A percentile compares a stretch with the other conserved stretches of the same genome.
Evolutionary conservation across 129 eudicot genomes (phyloP).

Genomic region (Heracleum sosnowskyi): DNA sequence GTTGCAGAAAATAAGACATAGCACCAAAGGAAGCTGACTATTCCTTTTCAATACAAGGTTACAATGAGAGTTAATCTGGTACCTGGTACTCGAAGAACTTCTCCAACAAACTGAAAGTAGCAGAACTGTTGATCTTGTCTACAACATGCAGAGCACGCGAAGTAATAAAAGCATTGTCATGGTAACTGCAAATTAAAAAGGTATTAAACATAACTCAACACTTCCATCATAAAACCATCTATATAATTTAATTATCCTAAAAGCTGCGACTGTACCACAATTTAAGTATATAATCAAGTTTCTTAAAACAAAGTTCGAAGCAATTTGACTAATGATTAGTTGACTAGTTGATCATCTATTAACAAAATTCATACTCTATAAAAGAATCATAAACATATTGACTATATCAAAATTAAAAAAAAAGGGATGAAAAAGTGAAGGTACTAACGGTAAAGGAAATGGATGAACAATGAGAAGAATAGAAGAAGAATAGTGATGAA

Average conservation of each 20-base stretch:
- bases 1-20: neutral
- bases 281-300: no score
- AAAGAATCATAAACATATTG: no score
- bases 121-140: slow-evolving; percentile 50
- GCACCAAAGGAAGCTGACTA: neutral
- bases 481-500: slow-evolving; percentile 40
- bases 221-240: neutral
- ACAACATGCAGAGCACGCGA: slow-evolving; percentile 83
- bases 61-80: neutral
- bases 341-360: no score
- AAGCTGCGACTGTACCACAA: neutral
- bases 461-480: slow-evolving; percentile 66
- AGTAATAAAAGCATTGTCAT: slow-evolving; percentile 71
- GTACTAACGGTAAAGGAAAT: slow-evolving; percentile 77
- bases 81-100: slow-evolving; percentile 77
- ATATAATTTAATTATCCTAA: neutral
- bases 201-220: neutral
- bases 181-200: slow-evolving; percentile 51
- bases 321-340: no score
- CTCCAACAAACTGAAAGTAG: slow-evolving; percentile 59
- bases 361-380: no score
- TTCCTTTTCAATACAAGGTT: neutral
- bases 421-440: neutral
- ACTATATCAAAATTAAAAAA: no score
- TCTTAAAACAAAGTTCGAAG: no score